Evolutionary conservation across 331 rosid species (phyloP).

Genomic region (Telfairia occidentalis): DNA sequence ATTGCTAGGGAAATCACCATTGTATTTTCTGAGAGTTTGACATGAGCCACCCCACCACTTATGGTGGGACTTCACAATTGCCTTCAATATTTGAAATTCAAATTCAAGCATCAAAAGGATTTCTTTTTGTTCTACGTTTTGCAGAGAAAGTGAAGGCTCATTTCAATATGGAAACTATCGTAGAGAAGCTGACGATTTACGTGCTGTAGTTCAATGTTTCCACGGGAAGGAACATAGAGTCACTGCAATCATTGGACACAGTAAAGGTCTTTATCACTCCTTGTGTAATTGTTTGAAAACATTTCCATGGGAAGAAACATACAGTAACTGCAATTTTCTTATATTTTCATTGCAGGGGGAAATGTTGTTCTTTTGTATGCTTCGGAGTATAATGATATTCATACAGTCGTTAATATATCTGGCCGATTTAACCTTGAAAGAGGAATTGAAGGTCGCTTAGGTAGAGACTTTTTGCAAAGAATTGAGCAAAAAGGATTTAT

Average conservation of each 20-base stretch:
- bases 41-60: not conserved
- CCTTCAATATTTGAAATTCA: not conserved
- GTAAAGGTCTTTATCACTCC: constrained; percentile 51
- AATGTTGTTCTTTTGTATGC: constrained; percentile 76
- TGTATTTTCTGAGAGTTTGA: not conserved
- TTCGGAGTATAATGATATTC: constrained; percentile 53
- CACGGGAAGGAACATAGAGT: constrained; percentile 29
- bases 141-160: constrained; percentile 79
- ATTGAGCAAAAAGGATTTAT: constrained; percentile 67
- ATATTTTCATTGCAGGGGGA: constrained; percentile 53
- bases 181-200: constrained; percentile 72
- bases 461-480: constrained; percentile 52
- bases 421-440: constrained; percentile 70
- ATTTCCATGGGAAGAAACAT: constrained; percentile 38
- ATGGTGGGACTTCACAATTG: not conserved
- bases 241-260: constrained; percentile 67
- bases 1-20: not conserved
- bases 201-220: constrained; percentile 56
- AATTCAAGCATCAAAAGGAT: not conserved
- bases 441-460: constrained; percentile 86
- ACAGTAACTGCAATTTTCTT: constrained; percentile 9
- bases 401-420: constrained; percentile 58
- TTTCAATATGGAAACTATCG: constrained; percentile 75
- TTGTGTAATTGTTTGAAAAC: constrained; percentile 4
- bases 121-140: constrained; percentile 17